Conservation (phyloP, 768 basidiomycete genomes). For the Termitomyces sp. region DNA sequence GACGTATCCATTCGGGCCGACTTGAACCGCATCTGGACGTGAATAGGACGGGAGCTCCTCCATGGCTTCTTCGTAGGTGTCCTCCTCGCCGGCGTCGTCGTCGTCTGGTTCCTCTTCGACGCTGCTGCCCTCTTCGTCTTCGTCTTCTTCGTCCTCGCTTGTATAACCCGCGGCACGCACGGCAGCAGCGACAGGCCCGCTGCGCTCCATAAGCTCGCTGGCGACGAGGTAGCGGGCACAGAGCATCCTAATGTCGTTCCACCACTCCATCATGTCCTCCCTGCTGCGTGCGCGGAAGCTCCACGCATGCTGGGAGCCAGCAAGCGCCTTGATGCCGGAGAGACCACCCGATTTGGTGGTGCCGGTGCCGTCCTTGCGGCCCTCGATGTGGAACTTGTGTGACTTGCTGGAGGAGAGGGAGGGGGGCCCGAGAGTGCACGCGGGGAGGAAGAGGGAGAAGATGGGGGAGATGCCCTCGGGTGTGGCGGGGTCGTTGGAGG, state of each 20-base stretch:
- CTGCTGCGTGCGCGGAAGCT: conserved; percentile 84
- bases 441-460: conserved; percentile 88
- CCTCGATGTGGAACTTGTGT: conserved; percentile 98
- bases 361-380: conserved; percentile 75
- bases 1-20: conserved; percentile 50
- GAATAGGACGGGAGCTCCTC: conserved; percentile 58
- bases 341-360: conserved; percentile 36
- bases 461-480: conserved; percentile 50
- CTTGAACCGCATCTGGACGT: conserved; percentile 34
- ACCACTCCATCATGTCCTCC: conserved; percentile 99
- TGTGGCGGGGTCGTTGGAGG: conserved; percentile 63
- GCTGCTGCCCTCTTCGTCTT: conserved; percentile 46
- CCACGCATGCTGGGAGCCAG: conserved; percentile 49
- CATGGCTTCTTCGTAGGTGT: conserved; percentile 20
- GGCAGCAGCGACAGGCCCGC: conserved; percentile 88
- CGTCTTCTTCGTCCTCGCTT: conserved; percentile 70
- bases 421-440: conserved; percentile 93
- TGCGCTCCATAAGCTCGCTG: conserved; percentile 87
- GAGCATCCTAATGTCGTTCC: conserved; percentile 95
- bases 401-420: conserved; percentile 57
- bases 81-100: conserved; percentile 40
- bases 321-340: not conserved
- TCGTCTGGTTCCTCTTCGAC: conserved; percentile 40
- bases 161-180: conserved; percentile 85
- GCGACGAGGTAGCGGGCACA: conserved; percentile 93